Conservation (phyloP, 768 basidiomycete genomes). For the Pleurotus tuoliensis region DNA sequence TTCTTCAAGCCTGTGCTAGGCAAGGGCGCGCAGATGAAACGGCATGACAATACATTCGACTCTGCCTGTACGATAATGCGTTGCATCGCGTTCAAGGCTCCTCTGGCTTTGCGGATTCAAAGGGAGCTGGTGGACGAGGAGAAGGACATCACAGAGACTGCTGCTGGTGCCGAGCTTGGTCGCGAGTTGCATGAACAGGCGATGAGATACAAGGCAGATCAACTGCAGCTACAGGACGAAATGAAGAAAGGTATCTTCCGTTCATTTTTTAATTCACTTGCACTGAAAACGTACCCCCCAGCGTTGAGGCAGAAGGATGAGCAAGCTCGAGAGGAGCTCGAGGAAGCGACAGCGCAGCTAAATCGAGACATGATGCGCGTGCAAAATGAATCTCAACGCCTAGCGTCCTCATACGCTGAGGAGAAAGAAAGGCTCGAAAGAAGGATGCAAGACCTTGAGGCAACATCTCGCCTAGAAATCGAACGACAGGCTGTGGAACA, state of each 20-base stretch:
- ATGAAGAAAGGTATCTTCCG: constrained; percentile 27
- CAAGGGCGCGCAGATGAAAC: constrained; percentile 34
- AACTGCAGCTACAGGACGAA: constrained; percentile 42
- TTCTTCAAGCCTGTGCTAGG: constrained; percentile 43
- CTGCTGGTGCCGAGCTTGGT: constrained; percentile 49
- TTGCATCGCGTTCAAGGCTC: constrained; percentile 34
- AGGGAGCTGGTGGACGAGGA: constrained; percentile 49
- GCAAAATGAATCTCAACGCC: constrained; percentile 21
- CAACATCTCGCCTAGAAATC: too few species aligned
- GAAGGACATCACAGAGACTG: constrained; percentile 45
- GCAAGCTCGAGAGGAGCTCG: constrained; percentile 29
- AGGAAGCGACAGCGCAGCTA: constrained; percentile 30
- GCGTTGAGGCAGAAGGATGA: constrained; percentile 31
- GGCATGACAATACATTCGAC: constrained; percentile 29
- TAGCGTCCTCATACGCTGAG: constrained; percentile 26
- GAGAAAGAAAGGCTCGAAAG: constrained; percentile 21
- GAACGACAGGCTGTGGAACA: too few species aligned
- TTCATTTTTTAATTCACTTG: not conserved
- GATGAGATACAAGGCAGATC: constrained; percentile 42
- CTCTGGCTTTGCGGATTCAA: constrained; percentile 48
- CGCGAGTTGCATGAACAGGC: constrained; percentile 46
- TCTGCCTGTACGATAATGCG: constrained; percentile 41
- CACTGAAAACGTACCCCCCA: not conserved
- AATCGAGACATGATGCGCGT: constrained; percentile 29
- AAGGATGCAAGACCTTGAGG: constrained; percentile 3